Conservation (phyloP, 1,284 basidiomycete genomes). For the Pholiota adiposa region DNA sequence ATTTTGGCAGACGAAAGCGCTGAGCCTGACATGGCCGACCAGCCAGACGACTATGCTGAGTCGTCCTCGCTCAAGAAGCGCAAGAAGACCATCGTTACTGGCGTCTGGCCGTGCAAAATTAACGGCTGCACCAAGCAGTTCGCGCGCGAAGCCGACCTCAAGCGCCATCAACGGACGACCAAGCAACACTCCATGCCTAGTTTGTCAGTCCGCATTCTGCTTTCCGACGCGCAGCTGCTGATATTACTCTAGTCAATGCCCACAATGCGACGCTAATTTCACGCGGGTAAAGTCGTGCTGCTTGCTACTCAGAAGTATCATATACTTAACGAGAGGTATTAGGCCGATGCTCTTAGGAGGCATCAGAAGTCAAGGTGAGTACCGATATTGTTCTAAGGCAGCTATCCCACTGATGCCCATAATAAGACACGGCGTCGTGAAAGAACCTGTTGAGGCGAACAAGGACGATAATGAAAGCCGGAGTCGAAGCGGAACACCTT, state of each 20-base stretch:
- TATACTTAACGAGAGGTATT: constrained; percentile 2
- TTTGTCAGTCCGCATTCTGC: constrained; percentile 53
- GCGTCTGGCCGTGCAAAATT: constrained; percentile 76
- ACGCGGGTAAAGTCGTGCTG: constrained; percentile 55
- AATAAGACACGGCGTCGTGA: constrained; percentile 65
- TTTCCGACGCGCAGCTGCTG: constrained; percentile 12
- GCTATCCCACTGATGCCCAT: background rate
- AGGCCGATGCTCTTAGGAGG: constrained; percentile 64
- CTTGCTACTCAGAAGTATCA: constrained; percentile 14
- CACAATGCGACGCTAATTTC: constrained; percentile 77
- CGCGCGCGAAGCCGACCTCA: constrained; percentile 77
- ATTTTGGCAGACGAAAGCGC: constrained; percentile 10
- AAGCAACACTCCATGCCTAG: constrained; percentile 71
- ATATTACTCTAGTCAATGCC: constrained; percentile 56
- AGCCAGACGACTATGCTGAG: constrained; percentile 48
- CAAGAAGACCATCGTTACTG: constrained; percentile 53
- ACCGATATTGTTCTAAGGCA: constrained; percentile 16
- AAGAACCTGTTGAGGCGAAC: constrained; percentile 50
- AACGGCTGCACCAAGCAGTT: constrained; percentile 78
- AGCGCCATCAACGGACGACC: constrained; percentile 76
- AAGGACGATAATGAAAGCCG: constrained; percentile 40
- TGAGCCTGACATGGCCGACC: constrained; percentile 12
- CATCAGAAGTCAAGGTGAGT: constrained; percentile 69
- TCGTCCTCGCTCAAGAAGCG: constrained; percentile 41
- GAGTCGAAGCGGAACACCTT: constrained; percentile 55